A percentile compares a stretch with the other conserved stretches of the same genome.
These are phyloP conservation scores for Plasmodium gaboni DNA, from an alignment of 169 alveolate genomes.

Conservation along the genomic window DNA sequence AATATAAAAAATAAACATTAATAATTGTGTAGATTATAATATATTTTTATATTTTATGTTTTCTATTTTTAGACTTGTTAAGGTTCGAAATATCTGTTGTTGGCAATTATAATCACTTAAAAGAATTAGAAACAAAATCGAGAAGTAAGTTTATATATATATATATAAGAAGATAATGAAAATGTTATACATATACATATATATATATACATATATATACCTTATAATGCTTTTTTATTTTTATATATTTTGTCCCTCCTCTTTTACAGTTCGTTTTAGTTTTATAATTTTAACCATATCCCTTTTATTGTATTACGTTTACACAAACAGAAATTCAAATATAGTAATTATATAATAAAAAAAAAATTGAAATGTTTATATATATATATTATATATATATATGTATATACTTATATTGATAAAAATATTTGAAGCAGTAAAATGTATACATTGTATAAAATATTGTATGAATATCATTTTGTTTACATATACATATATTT, in stretches of 20 bases:
- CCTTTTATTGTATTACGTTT: background rate
- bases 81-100: conserved; percentile 61
- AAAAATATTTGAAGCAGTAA: too few relatives aligned
- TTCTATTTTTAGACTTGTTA: conserved; percentile 31
- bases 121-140: conserved; percentile 25
- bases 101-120: conserved; percentile 35
- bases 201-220: background rate
- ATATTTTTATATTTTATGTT: background rate
- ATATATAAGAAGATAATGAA: background rate
- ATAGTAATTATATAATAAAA: conserved; percentile 7
- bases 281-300: conserved; percentile 18
- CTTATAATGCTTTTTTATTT: background rate
- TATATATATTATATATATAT: background rate
- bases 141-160: conserved; percentile 6
- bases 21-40: background rate
- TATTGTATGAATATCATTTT: too few relatives aligned
- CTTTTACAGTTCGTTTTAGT: conserved; percentile 38
- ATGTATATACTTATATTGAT: background rate
- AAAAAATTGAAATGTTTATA: too few relatives aligned
- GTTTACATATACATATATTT: too few relatives aligned
- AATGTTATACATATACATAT: background rate
- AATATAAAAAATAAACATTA: background rate
- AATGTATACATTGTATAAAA: too few relatives aligned
- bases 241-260: too few relatives aligned
- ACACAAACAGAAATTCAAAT: conserved; percentile 17